Evolutionary conservation across 805 yeast species (phyloP), one percentile per base, ranked within the genome.

Genomic region (Groenewaldozyma salmanticensis): DNA sequence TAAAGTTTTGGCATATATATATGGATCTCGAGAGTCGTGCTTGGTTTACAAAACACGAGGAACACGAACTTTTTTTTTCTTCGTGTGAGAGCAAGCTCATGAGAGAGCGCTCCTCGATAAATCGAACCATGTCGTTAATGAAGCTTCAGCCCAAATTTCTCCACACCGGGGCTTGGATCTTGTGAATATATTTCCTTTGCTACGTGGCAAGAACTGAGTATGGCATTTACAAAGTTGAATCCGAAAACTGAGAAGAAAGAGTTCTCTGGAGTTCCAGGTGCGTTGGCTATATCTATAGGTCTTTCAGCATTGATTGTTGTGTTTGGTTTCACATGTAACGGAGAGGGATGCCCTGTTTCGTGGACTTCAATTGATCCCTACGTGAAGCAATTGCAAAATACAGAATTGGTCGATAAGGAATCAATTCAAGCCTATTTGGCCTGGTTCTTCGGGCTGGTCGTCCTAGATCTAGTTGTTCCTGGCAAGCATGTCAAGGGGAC

Each of bases 201-300:
- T n/a, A n/a, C n/a, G n/a, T n/a, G n/a, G n/a, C n/a, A n/a, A n/a
- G n/a, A n/a, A n/a, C n/a, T n/a, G n/a, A n/a, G n/a, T n/a, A n/a
- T n/a, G n/a, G n/a, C 36, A 21, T 33, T 42, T 39, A 38, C 40
- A 22, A 35, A 22, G 33, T 51, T 59, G 39, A 90, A 90, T 54
- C 96, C 96, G 3, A 59, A 54, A 36, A 85, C 96, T 1, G 66
- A 61, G 3, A 74, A 77, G 36, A 65, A 67, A 44, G 97, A 90
- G 59, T 90, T 90, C 59, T 71, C 72, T 24, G 98, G 98, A 0
- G 60, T 71, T 3, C 59, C 72, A 1, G 98, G 98, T 3, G 86
- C 92, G 0, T 33, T 75, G 1, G 70, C 67, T 3, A 73, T 90
- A 43, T 63, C 90, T 0, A 13, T 75, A 1, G 81, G 81, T 1